phyloP scores from a whole-genome alignment of 2,329 filamentous ascomycete species.

The Aureobasidium musti region DNA sequence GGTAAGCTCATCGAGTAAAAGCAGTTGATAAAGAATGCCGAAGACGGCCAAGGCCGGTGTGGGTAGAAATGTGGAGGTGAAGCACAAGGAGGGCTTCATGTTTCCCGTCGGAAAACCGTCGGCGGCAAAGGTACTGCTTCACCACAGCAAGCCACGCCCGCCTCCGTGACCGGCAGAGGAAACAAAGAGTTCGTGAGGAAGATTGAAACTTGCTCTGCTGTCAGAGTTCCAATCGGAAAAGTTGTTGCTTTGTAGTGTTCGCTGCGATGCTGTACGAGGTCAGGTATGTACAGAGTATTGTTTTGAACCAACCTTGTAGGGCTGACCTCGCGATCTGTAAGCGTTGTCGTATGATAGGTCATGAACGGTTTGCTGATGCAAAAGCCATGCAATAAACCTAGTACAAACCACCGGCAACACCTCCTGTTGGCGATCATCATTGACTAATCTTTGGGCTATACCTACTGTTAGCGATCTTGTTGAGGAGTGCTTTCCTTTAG shows the following conservation, averaged over 20 bases:
- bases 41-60: background rate
- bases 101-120: conserved; percentile 14
- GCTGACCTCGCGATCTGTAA: conserved; percentile 19
- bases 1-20: conserved; percentile 26
- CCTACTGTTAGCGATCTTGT: conserved; percentile 22
- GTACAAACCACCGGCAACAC: conserved; percentile 23
- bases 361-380: conserved; percentile 2
- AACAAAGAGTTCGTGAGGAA: conserved; percentile 1
- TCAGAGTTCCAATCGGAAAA: background rate
- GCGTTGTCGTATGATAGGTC: conserved; percentile 19
- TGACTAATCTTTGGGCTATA: conserved; percentile 25
- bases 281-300: background rate
- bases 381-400: conserved; percentile 22
- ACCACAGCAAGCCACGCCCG: background rate
- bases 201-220: background rate
- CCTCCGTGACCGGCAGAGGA: background rate
- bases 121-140: background rate
- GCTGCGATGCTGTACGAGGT: background rate
- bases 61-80: conserved; percentile 4
- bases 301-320: background rate
- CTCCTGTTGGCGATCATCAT: conserved; percentile 9
- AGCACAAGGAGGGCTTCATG: background rate
- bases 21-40: conserved; percentile 1
- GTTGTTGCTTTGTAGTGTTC: background rate
- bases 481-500: conserved; percentile 18